Evolutionary conservation across 257 asterid genomes (phyloP).

Genomic region (Penstemon newberryi): DNA sequence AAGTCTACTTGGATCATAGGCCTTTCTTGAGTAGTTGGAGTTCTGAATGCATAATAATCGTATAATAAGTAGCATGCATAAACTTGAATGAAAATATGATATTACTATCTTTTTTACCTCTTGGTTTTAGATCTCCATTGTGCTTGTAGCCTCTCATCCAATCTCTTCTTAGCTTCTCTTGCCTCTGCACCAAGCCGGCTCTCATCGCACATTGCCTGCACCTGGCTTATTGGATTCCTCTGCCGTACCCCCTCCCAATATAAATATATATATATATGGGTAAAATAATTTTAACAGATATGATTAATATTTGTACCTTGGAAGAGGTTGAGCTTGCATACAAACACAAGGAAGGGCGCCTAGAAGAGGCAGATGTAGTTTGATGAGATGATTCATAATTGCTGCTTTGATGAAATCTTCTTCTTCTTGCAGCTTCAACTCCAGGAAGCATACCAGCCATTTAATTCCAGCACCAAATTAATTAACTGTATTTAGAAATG

Average conservation of each 20-base stretch:
- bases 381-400: slow-evolving; percentile 21
- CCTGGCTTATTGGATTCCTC: slow-evolving; percentile 38
- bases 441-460: slow-evolving; percentile 55
- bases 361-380: slow-evolving; percentile 20
- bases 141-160: slow-evolving; percentile 55
- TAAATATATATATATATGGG: too few relatives aligned
- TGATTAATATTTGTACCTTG: not conserved
- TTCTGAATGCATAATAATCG: not conserved
- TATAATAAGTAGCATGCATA: not conserved
- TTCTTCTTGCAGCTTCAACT: slow-evolving; percentile 51
- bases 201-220: slow-evolving; percentile 22
- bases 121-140: slow-evolving; percentile 8
- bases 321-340: slow-evolving; percentile 34
- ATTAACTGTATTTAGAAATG: too few relatives aligned
- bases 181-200: slow-evolving; percentile 31
- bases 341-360: slow-evolving; percentile 52
- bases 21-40: not conserved
- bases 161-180: slow-evolving; percentile 50
- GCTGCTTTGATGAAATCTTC: slow-evolving; percentile 42
- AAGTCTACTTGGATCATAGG: not conserved
- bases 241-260: too few relatives aligned
- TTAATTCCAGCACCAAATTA: not conserved
- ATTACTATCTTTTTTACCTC: too few relatives aligned
- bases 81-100: too few relatives aligned
- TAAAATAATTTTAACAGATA: too few relatives aligned